Evolutionary conservation across 1,284 basidiomycete genomes (phyloP), one percentile per base, ranked within the genome.

Genomic region (Earliella scabrosa): DNA sequence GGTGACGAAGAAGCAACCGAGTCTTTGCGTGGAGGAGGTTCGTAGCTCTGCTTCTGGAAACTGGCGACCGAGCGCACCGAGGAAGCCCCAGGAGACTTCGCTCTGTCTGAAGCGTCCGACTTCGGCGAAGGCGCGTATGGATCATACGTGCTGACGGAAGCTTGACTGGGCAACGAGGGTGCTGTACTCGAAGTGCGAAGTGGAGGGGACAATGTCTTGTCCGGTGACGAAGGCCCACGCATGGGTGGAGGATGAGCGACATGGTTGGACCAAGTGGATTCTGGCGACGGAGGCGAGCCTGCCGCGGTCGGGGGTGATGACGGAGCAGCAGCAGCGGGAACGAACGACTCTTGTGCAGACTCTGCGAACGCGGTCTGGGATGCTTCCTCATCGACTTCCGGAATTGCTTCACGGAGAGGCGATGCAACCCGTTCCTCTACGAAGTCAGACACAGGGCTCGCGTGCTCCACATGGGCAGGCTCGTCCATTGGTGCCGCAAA

Each of bases 11-110:
- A 34, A 3, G 56, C 31, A 7, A 32, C 45, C 23, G 54, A 58
- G 18, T 59, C 53, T 21, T 45, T 50, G 13, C 55, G 43, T 11
- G 41, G 45, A 7, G 55, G 52, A 8, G 56, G 46, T 2, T 60
- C 60, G 27, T 60, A 55, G 3, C 46, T 27, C 16, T 54, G 58
- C 24, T 52, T 53, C 13, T 23, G 52, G 20, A 35, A 14, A 50
- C 60, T 62, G 23, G 60, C 31, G 14, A 57, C 49, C 4, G 68
- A 68, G 18, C 61, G 66, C 2, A 66, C 50, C 7, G 70, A 68
- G 5, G 68, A 58, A 6, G 57, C 60, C 0, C 65, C 64, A 11
- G 69, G 69, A 10, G 68, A 70, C 40, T 63, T 67, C 8, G 65
- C 54, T 43, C 65, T 54, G 24, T 64, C 63, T 4, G 63, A 41